phyloP scores from a whole-genome alignment of 2,329 filamentous ascomycete species.

The Penicillium sp. region DNA sequence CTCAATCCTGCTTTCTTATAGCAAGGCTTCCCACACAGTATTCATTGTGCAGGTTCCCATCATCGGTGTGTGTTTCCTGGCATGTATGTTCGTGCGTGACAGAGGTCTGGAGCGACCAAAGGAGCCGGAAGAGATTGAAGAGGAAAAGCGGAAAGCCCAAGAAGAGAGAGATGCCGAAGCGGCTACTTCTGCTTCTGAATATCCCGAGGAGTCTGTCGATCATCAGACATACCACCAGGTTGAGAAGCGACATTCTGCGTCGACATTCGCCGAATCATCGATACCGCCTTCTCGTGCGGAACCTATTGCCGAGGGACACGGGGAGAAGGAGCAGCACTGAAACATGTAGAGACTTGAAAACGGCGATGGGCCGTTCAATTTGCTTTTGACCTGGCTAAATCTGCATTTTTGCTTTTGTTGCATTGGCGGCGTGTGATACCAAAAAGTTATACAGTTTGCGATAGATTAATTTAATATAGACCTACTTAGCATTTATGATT shows the following conservation, averaged over 20 bases:
- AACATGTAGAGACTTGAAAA: not conserved
- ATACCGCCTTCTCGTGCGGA: constrained; percentile 15
- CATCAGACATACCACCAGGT: constrained; percentile 1
- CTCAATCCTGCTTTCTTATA: constrained; percentile 53
- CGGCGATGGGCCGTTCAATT: not conserved
- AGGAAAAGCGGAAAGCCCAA: constrained; percentile 31
- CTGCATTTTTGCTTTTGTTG: constrained; percentile 8
- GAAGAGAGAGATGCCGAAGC: constrained; percentile 24
- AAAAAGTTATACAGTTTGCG: not conserved
- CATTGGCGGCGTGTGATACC: constrained; percentile 15
- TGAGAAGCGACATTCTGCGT: constrained; percentile 17
- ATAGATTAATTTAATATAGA: not conserved
- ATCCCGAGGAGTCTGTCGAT: constrained; percentile 1
- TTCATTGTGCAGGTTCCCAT: constrained; percentile 59
- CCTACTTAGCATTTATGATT: not conserved
- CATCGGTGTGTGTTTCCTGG: constrained; percentile 52
- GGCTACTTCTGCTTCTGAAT: constrained; percentile 5
- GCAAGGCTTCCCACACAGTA: constrained; percentile 54
- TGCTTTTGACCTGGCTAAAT: not conserved
- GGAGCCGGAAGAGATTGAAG: constrained; percentile 31
- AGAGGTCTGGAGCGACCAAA: constrained; percentile 46
- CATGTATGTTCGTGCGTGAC: constrained; percentile 55
- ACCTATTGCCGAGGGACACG: not conserved
- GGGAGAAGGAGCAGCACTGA: constrained; percentile 2
- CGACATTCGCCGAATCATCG: constrained; percentile 17